phyloP scores from a whole-genome alignment of 2,329 filamentous ascomycete genomes.

The Colletotrichum gloeosporioides region DNA sequence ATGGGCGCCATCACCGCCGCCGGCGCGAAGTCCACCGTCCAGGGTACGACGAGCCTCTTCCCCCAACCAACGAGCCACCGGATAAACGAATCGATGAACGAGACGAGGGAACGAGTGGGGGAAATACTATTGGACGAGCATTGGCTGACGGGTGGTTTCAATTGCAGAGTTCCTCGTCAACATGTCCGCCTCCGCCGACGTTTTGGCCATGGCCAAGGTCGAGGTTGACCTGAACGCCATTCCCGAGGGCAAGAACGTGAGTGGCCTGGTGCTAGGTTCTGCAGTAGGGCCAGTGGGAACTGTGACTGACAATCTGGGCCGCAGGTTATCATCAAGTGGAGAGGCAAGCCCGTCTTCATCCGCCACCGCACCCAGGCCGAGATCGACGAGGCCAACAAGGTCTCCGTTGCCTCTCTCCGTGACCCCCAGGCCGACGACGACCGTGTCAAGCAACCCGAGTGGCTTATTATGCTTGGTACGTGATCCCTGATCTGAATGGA shows the following conservation, averaged over 20 bases:
- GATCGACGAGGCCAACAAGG: slow-evolving; percentile 92
- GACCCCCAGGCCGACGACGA: slow-evolving; percentile 91
- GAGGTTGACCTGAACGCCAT: slow-evolving; percentile 93
- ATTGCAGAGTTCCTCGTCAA: slow-evolving; percentile 95
- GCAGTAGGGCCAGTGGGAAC: background rate
- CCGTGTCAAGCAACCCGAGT: slow-evolving; percentile 97
- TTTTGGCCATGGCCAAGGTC: slow-evolving; percentile 99
- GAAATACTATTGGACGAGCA: background rate
- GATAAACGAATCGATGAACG: background rate
- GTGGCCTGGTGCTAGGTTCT: slow-evolving; percentile 37
- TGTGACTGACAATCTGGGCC: background rate
- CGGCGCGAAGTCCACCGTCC: slow-evolving; percentile 96
- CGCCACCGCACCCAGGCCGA: slow-evolving; percentile 93
- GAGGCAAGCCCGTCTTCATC: slow-evolving; percentile 99
- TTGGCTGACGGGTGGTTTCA: slow-evolving; percentile 30
- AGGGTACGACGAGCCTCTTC: slow-evolving; percentile 70
- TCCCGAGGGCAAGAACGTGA: slow-evolving; percentile 98
- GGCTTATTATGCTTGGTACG: slow-evolving; percentile 97
- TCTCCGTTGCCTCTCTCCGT: slow-evolving; percentile 82
- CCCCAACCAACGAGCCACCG: background rate
- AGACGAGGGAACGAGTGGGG: background rate
- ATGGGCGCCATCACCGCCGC: slow-evolving; percentile 92
- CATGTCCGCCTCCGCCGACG: slow-evolving; percentile 99
- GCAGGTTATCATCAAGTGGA: slow-evolving; percentile 99
- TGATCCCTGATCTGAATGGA: background rate